A percentile compares a stretch with the other conserved stretches of the same genome.
phyloP scores from a whole-genome alignment of 257 asterid species.

The Misopates orontium region DNA sequence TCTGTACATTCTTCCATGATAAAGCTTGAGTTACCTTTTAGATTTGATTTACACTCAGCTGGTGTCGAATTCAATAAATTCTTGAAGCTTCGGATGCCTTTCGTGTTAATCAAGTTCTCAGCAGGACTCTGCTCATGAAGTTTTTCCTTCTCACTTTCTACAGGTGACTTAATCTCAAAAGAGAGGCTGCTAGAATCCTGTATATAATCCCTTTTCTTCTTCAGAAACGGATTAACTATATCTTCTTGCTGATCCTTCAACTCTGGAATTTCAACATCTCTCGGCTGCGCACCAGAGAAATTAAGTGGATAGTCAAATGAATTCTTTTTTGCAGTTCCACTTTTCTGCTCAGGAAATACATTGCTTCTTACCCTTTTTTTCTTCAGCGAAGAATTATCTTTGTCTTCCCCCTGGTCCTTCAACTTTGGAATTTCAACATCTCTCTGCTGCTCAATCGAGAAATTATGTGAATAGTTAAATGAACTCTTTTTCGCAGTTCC shows the following conservation, averaged over 20 bases:
- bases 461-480: slow-evolving; percentile 32
- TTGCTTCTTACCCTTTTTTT: slow-evolving; percentile 34
- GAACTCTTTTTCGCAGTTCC: slow-evolving; percentile 35
- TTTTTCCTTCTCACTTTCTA: slow-evolving; percentile 34
- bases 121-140: slow-evolving; percentile 40
- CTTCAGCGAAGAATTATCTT: slow-evolving; percentile 37
- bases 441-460: slow-evolving; percentile 36
- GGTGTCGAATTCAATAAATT: slow-evolving; percentile 44
- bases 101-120: slow-evolving; percentile 31
- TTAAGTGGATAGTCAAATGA: slow-evolving; percentile 33
- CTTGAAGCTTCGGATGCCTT: slow-evolving; percentile 51
- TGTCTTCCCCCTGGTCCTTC: slow-evolving; percentile 41
- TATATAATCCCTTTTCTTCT: slow-evolving; percentile 32
- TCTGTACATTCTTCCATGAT: slow-evolving; percentile 47
- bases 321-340: slow-evolving; percentile 35
- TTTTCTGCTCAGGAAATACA: slow-evolving; percentile 34
- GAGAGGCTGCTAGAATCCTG: slow-evolving; percentile 37
- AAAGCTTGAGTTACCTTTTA: slow-evolving; percentile 38
- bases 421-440: slow-evolving; percentile 34
- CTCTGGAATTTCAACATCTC: slow-evolving; percentile 34
- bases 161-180: slow-evolving; percentile 41
- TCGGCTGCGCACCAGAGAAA: slow-evolving; percentile 37
- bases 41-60: slow-evolving; percentile 39
- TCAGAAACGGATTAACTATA: slow-evolving; percentile 36
- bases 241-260: slow-evolving; percentile 40